A percentile compares a stretch with the other conserved stretches of the same genome.
phyloP scores from a whole-genome alignment of 305 asterid genomes.

The Solanum hybrid region DNA sequence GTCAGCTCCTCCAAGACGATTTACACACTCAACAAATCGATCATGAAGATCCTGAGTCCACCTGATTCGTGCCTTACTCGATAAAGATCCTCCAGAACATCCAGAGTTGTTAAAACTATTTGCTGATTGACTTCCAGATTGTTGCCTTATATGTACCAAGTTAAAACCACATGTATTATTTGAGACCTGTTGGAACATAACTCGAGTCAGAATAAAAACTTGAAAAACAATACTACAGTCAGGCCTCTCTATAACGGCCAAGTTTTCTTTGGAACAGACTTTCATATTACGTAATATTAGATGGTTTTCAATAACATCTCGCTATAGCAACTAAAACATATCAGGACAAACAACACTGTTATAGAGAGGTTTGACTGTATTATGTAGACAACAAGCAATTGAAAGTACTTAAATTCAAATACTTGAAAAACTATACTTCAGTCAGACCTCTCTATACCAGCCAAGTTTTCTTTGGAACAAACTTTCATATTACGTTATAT shows the following conservation, averaged over 20 bases:
- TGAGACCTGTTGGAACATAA: conserved; percentile 20
- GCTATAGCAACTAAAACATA: background rate
- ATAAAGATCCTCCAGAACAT: conserved; percentile 21
- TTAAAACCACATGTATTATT: conserved; percentile 28
- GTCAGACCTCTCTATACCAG: background rate
- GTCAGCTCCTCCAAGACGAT: conserved; percentile 79
- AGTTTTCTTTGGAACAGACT: background rate
- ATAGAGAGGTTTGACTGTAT: background rate
- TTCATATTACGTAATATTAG: background rate
- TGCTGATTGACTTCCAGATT: conserved; percentile 10
- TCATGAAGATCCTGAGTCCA: conserved; percentile 87
- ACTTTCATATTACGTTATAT: background rate
- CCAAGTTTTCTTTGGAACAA: background rate
- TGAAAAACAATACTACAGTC: background rate
- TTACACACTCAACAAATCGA: conserved; percentile 71
- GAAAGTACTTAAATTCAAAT: conserved; percentile 21
- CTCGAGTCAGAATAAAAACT: background rate
- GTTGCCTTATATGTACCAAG: conserved; percentile 19
- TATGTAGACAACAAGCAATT: background rate
- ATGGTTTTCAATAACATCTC: background rate
- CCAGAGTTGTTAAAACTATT: conserved; percentile 8
- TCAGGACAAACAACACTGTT: background rate
- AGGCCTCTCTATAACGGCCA: background rate
- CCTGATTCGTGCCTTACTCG: conserved; percentile 59
- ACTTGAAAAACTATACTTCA: background rate